phyloP scores from a whole-genome alignment of 2,329 filamentous ascomycete species.

The Pleurostoma richardsiae region DNA sequence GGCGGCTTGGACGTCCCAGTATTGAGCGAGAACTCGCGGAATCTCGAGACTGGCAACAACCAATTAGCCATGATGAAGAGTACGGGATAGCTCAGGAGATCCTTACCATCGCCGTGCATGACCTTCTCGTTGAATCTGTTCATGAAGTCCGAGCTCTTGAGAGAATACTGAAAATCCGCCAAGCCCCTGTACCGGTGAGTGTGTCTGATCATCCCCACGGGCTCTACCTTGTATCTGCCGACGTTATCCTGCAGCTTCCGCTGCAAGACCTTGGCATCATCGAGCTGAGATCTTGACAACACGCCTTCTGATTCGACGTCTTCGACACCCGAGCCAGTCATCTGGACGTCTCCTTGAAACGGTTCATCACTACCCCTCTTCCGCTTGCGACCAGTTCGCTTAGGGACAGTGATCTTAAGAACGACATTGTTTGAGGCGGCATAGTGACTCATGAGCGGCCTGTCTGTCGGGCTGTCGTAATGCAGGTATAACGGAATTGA shows the following conservation, averaged over 20 bases:
- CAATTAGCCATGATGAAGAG: no score
- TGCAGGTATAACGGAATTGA: conserved; percentile 69
- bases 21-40: conserved; percentile 61
- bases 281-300: conserved; percentile 39
- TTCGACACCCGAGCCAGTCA: not conserved
- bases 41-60: conserved; percentile 34
- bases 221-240: conserved; percentile 60
- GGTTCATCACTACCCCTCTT: conserved; percentile 71
- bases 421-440: conserved; percentile 77
- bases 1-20: conserved; percentile 53
- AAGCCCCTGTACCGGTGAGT: conserved; percentile 83
- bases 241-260: conserved; percentile 67
- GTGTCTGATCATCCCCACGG: conserved; percentile 67
- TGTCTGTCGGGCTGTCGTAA: conserved; percentile 72
- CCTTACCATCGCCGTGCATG: conserved; percentile 63
- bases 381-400: conserved; percentile 77
- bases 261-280: conserved; percentile 51
- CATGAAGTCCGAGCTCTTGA: conserved; percentile 63
- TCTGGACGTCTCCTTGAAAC: conserved; percentile 38
- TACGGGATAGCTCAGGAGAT: no score
- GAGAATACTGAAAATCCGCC: conserved; percentile 82
- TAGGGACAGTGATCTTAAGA: conserved; percentile 81
- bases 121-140: conserved; percentile 66
- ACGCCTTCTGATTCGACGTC: conserved; percentile 20
- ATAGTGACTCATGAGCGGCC: conserved; percentile 72